phyloP scores from a whole-genome alignment of 2,329 filamentous ascomycete genomes.

The Fusarium pininemorale region DNA sequence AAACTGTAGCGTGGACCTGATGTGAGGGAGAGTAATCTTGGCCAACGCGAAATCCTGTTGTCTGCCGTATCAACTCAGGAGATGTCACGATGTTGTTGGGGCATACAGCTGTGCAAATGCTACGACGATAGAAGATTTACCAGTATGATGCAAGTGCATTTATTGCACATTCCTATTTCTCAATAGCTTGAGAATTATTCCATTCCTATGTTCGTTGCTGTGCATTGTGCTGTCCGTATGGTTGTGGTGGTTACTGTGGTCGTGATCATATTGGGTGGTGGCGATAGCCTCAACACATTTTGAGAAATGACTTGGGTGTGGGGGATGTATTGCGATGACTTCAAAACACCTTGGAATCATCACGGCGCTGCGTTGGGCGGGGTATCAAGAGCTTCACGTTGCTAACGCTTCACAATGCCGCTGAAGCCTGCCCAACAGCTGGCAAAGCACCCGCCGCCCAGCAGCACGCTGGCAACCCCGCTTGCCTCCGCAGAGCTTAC shows the following conservation, averaged over 20 bases:
- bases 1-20: neutral
- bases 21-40: too few species aligned
- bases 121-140: neutral
- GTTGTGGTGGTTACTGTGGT: neutral
- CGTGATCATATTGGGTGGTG: slow-evolving; percentile 1
- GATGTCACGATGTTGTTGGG: neutral
- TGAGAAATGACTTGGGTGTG: neutral
- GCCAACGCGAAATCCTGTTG: neutral
- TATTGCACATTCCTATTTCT: neutral
- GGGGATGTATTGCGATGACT: neutral
- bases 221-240: neutral
- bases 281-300: slow-evolving; percentile 1
- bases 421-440: neutral
- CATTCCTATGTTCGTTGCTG: neutral
- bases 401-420: neutral
- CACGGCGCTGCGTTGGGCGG: neutral
- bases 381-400: slow-evolving; percentile 11
- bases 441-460: neutral
- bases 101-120: neutral
- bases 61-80: neutral
- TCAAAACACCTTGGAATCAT: slow-evolving; percentile 25
- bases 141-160: slow-evolving; percentile 10
- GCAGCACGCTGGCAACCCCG: neutral
- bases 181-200: neutral
- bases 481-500: neutral